Base-by-base conservation (phyloP, 768 basidiomycete species). In the Omphalotus guepiniiformis region DNA sequence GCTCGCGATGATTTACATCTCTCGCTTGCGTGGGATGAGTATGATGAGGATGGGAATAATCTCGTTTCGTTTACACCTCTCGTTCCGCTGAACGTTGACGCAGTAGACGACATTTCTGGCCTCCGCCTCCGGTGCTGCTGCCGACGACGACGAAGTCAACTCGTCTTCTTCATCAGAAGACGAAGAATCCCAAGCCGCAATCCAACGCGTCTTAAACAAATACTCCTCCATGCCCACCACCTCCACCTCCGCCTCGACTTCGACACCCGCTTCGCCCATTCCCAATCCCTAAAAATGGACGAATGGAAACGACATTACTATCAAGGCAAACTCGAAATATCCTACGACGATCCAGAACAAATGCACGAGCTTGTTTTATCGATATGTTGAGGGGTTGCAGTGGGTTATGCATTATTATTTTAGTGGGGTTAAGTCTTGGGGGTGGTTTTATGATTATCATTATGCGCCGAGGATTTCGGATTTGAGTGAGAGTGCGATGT, bases 321-420 rank as follows among this genome's bases (percentile, higher is more conserved):
- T 67, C 76, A 75, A 91, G 88, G 81, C 28, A 99, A 99, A 66
- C 68, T 99, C 42, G 83, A 85, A 51, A 83, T 97, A 49, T 82
- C 82, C 7, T 88, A 79, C 52, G 77, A 88, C 51, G 65, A 86
- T 55, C 75, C 81, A 4, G 71, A 84, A 53, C 73, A 79, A 42
- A 80, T 93, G 74, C 72, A 76, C 21, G 72, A 82, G 39, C 70
- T 99, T 45, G 74, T n/a, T 80, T 11, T 93, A 76, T 59, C 78
- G 81, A 48, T 99, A 96, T 63, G 79, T 90, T 15, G 91, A 98
- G 61, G 96, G 96, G 1, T 67, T 99, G 52, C 96, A 99, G 60
- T 98, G 95, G 96, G 93, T 98, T 26, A 89, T 99, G 87, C 88
- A 93, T 61, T 99, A 99, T 65, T 99, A 99, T 63, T 98, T 97